Evolutionary conservation across 495 filamentous ascomycete genomes (phyloP).

Genomic region (Penicillium parvum): DNA sequence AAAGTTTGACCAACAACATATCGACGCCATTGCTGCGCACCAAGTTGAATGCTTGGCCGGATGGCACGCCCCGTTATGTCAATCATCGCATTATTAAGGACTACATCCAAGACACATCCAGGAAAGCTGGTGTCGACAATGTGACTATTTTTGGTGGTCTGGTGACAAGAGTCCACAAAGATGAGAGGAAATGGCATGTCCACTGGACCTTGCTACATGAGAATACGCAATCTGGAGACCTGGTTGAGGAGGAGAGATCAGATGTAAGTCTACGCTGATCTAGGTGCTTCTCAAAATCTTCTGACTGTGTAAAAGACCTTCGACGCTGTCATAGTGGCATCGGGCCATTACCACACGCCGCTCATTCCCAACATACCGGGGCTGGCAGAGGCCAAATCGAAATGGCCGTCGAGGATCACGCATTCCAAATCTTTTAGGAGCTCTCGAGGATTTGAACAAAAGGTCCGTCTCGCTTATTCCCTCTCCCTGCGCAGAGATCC

Average conservation of each 20-base stretch:
- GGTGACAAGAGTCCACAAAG: conserved; percentile 51
- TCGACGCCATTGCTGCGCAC: conserved; percentile 56
- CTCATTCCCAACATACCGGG: conserved; percentile 53
- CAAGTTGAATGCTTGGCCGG: conserved; percentile 55
- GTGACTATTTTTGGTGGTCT: conserved; percentile 52
- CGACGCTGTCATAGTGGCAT: conserved; percentile 54
- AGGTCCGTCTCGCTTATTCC: conserved; percentile 21
- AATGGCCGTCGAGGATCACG: conserved; percentile 46
- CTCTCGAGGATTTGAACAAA: conserved; percentile 40
- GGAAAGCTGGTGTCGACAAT: conserved; percentile 42
- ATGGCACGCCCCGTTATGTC: conserved; percentile 53
- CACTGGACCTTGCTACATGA: conserved; percentile 26
- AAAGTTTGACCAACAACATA: conserved; percentile 61
- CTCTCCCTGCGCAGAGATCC: neutral
- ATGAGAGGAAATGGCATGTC: conserved; percentile 47
- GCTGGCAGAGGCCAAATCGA: conserved; percentile 47
- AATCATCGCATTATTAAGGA: conserved; percentile 50
- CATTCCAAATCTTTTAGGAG: conserved; percentile 61
- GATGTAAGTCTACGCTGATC: conserved; percentile 8
- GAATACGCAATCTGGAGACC: conserved; percentile 27
- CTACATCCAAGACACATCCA: conserved; percentile 57
- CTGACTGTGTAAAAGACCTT: conserved; percentile 34
- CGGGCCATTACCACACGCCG: conserved; percentile 56
- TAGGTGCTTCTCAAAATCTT: too few relatives aligned
- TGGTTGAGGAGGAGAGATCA: conserved; percentile 22